Base-by-base conservation (phyloP, 2,329 filamentous ascomycete genomes). In the Raffaelea albimanens region DNA sequence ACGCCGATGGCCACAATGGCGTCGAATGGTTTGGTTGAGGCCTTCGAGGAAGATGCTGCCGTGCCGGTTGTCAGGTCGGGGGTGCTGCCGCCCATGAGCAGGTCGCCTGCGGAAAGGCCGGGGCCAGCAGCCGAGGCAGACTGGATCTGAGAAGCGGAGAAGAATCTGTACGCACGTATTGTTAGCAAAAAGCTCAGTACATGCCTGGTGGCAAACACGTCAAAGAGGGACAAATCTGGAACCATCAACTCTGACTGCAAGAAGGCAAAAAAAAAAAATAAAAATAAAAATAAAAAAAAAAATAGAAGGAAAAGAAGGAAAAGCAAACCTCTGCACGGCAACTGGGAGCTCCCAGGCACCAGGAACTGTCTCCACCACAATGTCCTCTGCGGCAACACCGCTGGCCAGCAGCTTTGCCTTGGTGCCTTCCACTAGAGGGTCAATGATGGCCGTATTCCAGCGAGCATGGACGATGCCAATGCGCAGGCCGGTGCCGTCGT, bases 381-480 rank as follows among this genome's bases (percentile, higher is more conserved):
- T 94, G 66, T 96, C 95, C 59, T 85, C 80, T 60, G 89, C 82
- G 63, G 82, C 82, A 48, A 98, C 91, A 47, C 93, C 93, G 46
- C 83, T 80, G 40, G 78, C 78, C 31, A 83, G 70, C 48, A 98
- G 81, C 61, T 83, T 83, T 58, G 83, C 83, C 67, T 84, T 87
- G 41, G 87, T 80, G 55, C 93, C 93, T 45, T 77, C 72, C 52
- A 98, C 76, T 49, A 98, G 81, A 46, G 88, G 82, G 50, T 86
- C 82, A 66, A 97, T 95, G 63, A 98, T 87, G 56, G 76, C 77
- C 55, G 75, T 76, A 71, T 98, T 98, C 93, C 93, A 98, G 59
- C 93, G 83, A 50, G 91, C 91, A 70, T 97, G 93, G 50, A 98
- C 79, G 62, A 98, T 97, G 62, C 86, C 91, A 63, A 98, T 83